These are phyloP conservation scores for Sarocladiaceae sp. DNA, from an alignment of 2,329 filamentous ascomycete species.

Conservation along the genomic window DNA sequence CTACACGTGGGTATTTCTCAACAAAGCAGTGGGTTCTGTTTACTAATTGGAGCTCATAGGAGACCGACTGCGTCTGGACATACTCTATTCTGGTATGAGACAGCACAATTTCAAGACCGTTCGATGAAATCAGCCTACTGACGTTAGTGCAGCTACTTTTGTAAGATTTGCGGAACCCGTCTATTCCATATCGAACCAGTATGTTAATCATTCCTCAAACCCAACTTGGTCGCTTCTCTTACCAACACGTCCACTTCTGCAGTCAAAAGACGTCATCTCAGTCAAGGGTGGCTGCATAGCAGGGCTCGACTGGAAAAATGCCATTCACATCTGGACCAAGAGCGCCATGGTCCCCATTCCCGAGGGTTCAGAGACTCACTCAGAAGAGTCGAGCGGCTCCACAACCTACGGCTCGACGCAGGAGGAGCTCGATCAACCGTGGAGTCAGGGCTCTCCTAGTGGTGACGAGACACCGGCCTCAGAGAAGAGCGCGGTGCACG, in stretches of 20 bases:
- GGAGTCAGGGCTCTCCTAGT: slow-evolving; percentile 13
- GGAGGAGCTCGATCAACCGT: slow-evolving; percentile 44
- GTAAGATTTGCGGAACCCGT: slow-evolving; percentile 60
- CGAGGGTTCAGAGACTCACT: slow-evolving; percentile 54
- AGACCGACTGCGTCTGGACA: slow-evolving; percentile 54
- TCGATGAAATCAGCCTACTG: not conserved
- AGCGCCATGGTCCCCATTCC: slow-evolving; percentile 66
- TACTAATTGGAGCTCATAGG: no score
- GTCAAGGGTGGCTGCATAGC: slow-evolving; percentile 66
- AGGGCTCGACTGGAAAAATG: slow-evolving; percentile 54
- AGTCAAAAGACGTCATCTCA: slow-evolving; percentile 56
- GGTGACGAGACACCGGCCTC: slow-evolving; percentile 28
- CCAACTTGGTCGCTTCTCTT: slow-evolving; percentile 3
- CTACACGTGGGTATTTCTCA: slow-evolving; percentile 44
- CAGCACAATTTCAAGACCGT: not conserved
- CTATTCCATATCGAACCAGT: slow-evolving; percentile 59
- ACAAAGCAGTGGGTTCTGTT: no score
- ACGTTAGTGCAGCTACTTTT: slow-evolving; percentile 52
- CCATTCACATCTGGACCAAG: slow-evolving; percentile 66
- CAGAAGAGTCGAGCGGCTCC: slow-evolving; percentile 42
- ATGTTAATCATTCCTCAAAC: slow-evolving; percentile 18
- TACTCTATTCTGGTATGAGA: slow-evolving; percentile 53
- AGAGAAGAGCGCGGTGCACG: slow-evolving; percentile 12
- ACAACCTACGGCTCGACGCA: slow-evolving; percentile 40
- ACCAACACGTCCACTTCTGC: slow-evolving; percentile 14